These are phyloP conservation scores for Pulveroboletus sp. DNA, from an alignment of 768 basidiomycete species.

Conservation along the genomic window DNA sequence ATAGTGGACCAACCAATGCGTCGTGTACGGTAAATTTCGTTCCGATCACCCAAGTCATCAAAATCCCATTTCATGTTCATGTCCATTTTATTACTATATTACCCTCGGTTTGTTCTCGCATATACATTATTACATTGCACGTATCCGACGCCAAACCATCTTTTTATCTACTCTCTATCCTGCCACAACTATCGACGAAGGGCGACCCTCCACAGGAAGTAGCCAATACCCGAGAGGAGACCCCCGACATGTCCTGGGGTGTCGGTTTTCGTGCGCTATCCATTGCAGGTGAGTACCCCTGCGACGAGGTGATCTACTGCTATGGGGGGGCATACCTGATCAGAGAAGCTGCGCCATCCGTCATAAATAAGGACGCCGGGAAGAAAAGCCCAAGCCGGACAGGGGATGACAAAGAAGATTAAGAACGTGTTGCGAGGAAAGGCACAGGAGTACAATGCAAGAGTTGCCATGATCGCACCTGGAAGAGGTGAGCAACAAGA, in stretches of 20 bases:
- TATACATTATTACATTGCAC: slow-evolving; percentile 11
- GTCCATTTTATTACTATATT: neutral
- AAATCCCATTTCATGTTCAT: slow-evolving; percentile 1
- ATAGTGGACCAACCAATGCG: slow-evolving; percentile 4
- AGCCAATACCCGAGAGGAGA: slow-evolving; percentile 56
- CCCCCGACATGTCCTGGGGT: slow-evolving; percentile 72
- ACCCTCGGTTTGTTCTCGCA: slow-evolving; percentile 16
- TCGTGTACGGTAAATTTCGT: neutral
- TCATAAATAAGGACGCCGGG: slow-evolving; percentile 49
- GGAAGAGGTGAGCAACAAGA: slow-evolving; percentile 3
- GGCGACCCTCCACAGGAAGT: slow-evolving; percentile 37
- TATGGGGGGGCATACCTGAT: slow-evolving; percentile 27
- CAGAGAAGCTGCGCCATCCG: slow-evolving; percentile 32
- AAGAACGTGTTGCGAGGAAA: slow-evolving; percentile 65
- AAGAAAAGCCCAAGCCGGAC: slow-evolving; percentile 77
- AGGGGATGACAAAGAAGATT: slow-evolving; percentile 73
- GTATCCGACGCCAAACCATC: slow-evolving; percentile 7
- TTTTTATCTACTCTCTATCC: slow-evolving; percentile 11
- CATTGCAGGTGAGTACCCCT: neutral
- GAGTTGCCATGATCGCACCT: slow-evolving; percentile 71
- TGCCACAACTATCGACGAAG: slow-evolving; percentile 21
- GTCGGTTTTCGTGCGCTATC: slow-evolving; percentile 52
- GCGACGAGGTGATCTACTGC: neutral
- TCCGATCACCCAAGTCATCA: neutral
- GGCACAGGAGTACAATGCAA: slow-evolving; percentile 71